Evolutionary conservation across 2,329 filamentous ascomycete genomes (phyloP).

Genomic region (Monosporascus sp.): DNA sequence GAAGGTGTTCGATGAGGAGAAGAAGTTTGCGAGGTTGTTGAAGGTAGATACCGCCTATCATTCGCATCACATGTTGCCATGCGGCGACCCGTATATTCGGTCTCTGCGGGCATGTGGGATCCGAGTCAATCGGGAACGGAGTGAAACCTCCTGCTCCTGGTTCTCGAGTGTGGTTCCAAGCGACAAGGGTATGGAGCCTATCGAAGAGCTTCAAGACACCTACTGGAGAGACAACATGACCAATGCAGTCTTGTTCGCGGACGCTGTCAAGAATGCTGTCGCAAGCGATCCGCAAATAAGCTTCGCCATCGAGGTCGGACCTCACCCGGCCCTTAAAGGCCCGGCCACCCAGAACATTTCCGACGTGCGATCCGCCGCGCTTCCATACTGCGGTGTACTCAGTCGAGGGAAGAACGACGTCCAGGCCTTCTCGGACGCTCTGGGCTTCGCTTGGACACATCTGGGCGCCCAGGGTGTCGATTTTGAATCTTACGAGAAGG

Average conservation of each 20-base stretch:
- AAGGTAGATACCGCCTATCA: conserved; percentile 16
- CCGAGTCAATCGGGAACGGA: not conserved
- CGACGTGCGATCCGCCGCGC: not conserved
- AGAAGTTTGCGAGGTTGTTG: conserved; percentile 7
- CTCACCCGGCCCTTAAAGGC: conserved; percentile 30
- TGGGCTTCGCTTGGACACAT: not conserved
- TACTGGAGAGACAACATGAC: conserved; percentile 32
- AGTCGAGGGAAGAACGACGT: not conserved
- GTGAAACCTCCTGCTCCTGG: not conserved
- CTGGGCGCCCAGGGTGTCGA: not conserved
- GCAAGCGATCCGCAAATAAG: conserved; percentile 6
- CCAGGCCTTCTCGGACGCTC: not conserved
- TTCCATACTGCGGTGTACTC: not conserved
- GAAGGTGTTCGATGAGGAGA: conserved; percentile 7
- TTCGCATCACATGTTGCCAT: conserved; percentile 12
- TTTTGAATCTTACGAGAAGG: not conserved
- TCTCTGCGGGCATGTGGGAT: not conserved
- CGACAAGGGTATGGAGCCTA: too few relatives aligned
- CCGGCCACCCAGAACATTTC: conserved; percentile 25
- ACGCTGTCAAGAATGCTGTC: conserved; percentile 15
- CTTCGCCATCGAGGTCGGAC: conserved; percentile 28
- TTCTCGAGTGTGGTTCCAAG: conserved; percentile 4
- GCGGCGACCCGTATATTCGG: not conserved
- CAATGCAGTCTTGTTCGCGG: conserved; percentile 26
- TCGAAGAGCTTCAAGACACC: not conserved